Conservation (phyloP, 2,329 filamentous ascomycete genomes). For the Xylaria sp. region DNA sequence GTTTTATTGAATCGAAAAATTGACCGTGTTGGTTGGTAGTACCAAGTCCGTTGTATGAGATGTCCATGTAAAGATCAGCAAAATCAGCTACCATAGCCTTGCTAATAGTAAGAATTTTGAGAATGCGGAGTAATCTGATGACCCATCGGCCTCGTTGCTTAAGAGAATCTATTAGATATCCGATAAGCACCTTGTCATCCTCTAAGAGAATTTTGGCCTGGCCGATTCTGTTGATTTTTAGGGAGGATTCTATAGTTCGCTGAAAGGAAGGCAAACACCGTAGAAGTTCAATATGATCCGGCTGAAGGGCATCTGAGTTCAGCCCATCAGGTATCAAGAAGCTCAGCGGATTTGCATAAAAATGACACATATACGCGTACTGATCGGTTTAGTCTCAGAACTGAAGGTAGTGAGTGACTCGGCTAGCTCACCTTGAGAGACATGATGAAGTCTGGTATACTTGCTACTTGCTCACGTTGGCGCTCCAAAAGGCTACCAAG, state of each 20-base stretch:
- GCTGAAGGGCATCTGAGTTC: constrained; percentile 51
- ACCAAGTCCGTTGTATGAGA: constrained; percentile 61
- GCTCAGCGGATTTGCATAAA: constrained; percentile 78
- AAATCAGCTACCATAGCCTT: constrained; percentile 46
- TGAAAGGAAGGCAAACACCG: constrained; percentile 74
- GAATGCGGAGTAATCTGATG: constrained; percentile 52
- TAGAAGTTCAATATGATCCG: constrained; percentile 69
- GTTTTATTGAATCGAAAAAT: constrained; percentile 63
- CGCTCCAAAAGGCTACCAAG: constrained; percentile 69
- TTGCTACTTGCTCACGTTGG: constrained; percentile 78
- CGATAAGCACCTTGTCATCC: constrained; percentile 62
- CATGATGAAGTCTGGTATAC: constrained; percentile 73
- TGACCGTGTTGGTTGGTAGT: constrained; percentile 57
- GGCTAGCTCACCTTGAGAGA: constrained; percentile 65
- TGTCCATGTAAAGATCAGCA: constrained; percentile 64
- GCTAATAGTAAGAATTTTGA: constrained; percentile 53
- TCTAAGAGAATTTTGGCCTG: constrained; percentile 62
- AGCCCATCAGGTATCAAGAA: constrained; percentile 58
- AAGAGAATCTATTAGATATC: constrained; percentile 44
- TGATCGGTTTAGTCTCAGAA: constrained; percentile 43
- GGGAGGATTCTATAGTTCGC: constrained; percentile 53
- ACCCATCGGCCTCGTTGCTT: constrained; percentile 47
- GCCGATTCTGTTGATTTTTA: constrained; percentile 50
- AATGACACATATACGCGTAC: constrained; percentile 88
- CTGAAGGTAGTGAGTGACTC: neutral